Evolutionary conservation across 2,329 filamentous ascomycete genomes (phyloP), one percentile per base, ranked within the genome.

Genomic region (Cryphonectria nitschkei): DNA sequence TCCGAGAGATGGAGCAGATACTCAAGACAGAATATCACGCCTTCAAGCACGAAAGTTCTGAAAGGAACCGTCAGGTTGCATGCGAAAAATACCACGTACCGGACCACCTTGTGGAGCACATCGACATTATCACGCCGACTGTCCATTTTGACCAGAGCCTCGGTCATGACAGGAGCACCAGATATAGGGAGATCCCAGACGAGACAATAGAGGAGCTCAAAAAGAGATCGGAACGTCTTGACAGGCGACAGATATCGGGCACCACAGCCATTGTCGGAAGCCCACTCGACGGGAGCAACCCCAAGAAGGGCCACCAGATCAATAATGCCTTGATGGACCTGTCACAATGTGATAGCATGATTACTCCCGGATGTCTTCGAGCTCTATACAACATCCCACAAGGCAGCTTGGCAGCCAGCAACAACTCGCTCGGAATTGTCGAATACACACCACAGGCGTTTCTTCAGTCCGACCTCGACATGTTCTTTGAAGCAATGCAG

Each of bases 331-430:
- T 79, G 56, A 76, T 79, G 72, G 74, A 74, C 52, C 76, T 80
- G 16, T 68, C 71, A 41, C 77, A 81, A 68, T 91, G 89, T 75
- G 84, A 87, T 74, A 78, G 79, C 19, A 83, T 85, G 75, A 88
- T 90, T 73, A 89, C 87, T 0, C 86, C 87, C 0, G 82, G 83
- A 58, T 90, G 88, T 74, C 81, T 89, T 66, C 82, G 82, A 60
- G 82, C 85, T 6, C 78, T 87, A 29, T 87, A 85, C 74, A 75
- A 79, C 3, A 82, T 84, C 65, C 82, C 86, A 22, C 74, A 80
- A 19, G 82, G 81, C 19, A 78, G 76, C 3, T 78, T 78, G 9
- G 73, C 77, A 0, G 41, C 69, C 0, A 64, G 69, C 26, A 82
- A 83, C 76, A 88, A 88, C 75, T 84, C 82, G 67, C 81, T 86